Conservation (phyloP, 495 filamentous ascomycete genomes). For the Neurospora sp. region DNA sequence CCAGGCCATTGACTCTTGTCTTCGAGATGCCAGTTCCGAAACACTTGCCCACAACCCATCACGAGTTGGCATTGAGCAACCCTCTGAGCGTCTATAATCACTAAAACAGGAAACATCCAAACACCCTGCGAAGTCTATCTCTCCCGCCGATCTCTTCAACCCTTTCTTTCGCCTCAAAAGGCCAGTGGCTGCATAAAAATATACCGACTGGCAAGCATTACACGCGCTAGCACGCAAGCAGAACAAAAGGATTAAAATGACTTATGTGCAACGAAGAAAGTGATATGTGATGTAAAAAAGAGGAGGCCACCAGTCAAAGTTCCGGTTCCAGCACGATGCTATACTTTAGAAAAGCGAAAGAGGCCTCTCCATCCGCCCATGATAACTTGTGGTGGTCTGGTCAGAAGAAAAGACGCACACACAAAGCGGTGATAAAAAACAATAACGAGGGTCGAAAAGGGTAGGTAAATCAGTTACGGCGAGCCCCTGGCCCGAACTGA, state of each 20-base stretch:
- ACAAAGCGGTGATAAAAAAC: neutral
- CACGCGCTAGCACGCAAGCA: neutral
- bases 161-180: neutral
- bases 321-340: neutral
- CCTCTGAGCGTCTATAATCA: neutral
- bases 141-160: neutral
- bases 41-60: neutral
- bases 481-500: neutral
- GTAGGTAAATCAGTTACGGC: neutral
- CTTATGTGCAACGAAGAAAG: neutral
- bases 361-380: neutral
- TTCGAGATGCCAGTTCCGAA: neutral
- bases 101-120: neutral
- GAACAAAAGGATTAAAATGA: neutral
- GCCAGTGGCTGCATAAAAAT: neutral
- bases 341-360: neutral
- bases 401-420: neutral
- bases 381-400: neutral
- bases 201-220: neutral
- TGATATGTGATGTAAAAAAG: neutral
- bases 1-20: neutral
- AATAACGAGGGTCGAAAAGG: conserved; percentile 2
- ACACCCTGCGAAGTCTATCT: neutral
- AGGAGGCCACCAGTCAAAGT: neutral
- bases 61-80: neutral